Evolutionary conservation across 169 alveolate species (phyloP), one percentile per base, ranked within the genome.

Genomic region (Eimeria sp.): DNA sequence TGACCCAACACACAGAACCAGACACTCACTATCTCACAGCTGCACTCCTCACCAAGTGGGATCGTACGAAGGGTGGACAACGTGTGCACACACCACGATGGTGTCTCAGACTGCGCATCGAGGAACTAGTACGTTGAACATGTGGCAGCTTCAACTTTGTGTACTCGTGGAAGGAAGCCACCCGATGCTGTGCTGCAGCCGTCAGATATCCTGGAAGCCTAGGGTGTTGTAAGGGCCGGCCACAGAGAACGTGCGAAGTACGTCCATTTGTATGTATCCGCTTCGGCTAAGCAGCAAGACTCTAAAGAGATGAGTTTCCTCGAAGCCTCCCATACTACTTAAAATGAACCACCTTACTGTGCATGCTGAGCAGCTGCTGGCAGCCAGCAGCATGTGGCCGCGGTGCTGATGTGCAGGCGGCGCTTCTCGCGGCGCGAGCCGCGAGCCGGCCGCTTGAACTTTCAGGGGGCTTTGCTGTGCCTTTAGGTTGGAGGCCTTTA

Each of bases 371-470:
- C 64, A 87, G 94, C 94, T 87, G 94, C 94, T 76, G 64, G 94
- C 94, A 87, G 94, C 94, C 94, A 87, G 94, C 94, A 87, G 94
- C 94, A 87, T 87, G 94, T 62, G 82, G 91, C 91, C 76, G 72
- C 94, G 94, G 94, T 87, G 94, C 94, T 87, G 94, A 87, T 87
- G 94, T 87, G 94, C 94, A 87, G 94, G 94, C 94, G 94, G 94
- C 94, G 94, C 94, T 87, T 87, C 94, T 87, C 94, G 72, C 94
- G 56, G 94, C 94, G 94, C 94, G 62, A 87, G 94, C 91, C 72
- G 94, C 94, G 46, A 87, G 94, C 91, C 72, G 94, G 94, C 94
- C 94, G 82, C 94, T 87, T 62, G 72, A 76, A 87, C 83, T 64
- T 87, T 87, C 94, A 72, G 56, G 94, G 52, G 78, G 94, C 94